A percentile compares a stretch with the other conserved stretches of the same genome.
Evolutionary conservation across 305 asterid genomes (phyloP).

Genomic region (Solanum hybrid): DNA sequence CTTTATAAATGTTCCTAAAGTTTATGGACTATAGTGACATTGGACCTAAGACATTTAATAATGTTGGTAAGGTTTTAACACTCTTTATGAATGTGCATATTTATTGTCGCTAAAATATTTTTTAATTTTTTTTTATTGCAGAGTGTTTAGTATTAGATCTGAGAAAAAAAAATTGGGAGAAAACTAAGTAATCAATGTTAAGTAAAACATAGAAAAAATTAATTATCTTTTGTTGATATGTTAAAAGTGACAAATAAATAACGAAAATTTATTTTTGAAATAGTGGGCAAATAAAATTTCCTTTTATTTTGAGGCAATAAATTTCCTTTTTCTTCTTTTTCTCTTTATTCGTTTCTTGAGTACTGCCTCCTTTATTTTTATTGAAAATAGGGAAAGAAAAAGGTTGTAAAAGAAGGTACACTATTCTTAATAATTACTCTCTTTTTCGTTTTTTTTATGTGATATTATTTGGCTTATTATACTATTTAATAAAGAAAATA

Average conservation of each 20-base stretch:
- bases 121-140: too few relatives aligned
- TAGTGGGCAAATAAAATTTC: neutral
- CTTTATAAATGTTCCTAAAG: too few relatives aligned
- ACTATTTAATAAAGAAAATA: neutral
- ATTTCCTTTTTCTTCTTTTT: neutral
- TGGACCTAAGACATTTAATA: neutral
- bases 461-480: neutral
- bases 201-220: neutral
- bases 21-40: too few relatives aligned
- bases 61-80: too few relatives aligned
- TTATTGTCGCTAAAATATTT: too few relatives aligned
- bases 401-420: neutral
- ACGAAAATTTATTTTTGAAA: too few relatives aligned
- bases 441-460: neutral
- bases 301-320: neutral
- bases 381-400: neutral
- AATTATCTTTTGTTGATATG: too few relatives aligned
- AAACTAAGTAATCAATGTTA: neutral
- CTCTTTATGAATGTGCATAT: too few relatives aligned
- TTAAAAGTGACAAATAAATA: too few relatives aligned
- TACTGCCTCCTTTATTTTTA: neutral
- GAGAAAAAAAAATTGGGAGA: fast-evolving
- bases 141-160: neutral
- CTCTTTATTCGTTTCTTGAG: neutral
- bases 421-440: neutral